Base-by-base conservation (phyloP, 2,329 filamentous ascomycete species). In the Aspergillus cejpii region DNA sequence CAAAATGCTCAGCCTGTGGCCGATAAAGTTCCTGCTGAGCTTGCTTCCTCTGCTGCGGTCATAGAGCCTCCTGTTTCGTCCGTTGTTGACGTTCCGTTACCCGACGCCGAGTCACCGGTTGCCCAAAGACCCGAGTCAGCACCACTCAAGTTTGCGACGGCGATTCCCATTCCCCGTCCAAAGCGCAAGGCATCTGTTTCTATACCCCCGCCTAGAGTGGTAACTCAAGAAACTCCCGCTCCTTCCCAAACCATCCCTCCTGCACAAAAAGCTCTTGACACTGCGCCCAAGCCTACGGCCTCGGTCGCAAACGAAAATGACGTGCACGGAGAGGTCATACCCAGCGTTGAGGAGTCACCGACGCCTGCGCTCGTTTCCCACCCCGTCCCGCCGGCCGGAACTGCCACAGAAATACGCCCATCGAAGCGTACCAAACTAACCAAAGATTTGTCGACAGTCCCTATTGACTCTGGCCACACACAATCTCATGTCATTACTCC, bases 121-220 rank as follows among this genome's bases (percentile, higher is more conserved):
- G 36, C 44, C 7, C 43, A 44, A 12, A 37, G 36, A 17, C 31
- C 38, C 14, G 23, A 38, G 33, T 34, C 40, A 5, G 37, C 43
- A 7, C 26, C 43, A 21, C 28, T 44, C 11, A 41, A 44, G 29
- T 42, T 50, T 38, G 39, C 52, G 24, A 55, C 55, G 12, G 38
- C 59, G 6, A 57, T 60, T 45, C 51, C 63, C 6, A 58, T 64
- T 15, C 58, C 62, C 39, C 48, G 21, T 3, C 56, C 62, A 1
- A 58, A 61, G 34, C 56, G 53, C 23, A 63, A 58, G 37, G 44
- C 53, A 10, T 58, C 61, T 15, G 33, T 61, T 5, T 47, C 55
- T n/a, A 45, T 48, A 27, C 43, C 56, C n/a, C 21, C 39, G n/a
- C 19, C 33, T 31, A 20, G 29, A 39, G 28, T 39, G 31, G 33